Conservation (phyloP, 495 filamentous ascomycete species). For the Aspergillus cavernicola region DNA sequence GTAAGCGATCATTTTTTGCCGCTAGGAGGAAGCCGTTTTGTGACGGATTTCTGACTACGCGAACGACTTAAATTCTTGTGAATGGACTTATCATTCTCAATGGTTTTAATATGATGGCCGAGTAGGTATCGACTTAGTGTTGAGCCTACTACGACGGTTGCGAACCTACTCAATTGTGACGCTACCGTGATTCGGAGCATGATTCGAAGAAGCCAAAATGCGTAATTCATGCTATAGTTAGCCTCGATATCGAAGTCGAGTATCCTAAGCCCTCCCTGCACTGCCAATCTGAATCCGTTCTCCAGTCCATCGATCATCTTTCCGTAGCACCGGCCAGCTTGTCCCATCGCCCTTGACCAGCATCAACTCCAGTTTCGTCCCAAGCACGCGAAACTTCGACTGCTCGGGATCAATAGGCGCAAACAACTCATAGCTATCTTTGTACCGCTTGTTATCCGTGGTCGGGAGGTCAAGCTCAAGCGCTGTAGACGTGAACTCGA, state of each 20-base stretch:
- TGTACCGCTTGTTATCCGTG: conserved; percentile 79
- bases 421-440: conserved; percentile 69
- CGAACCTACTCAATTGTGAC: no score
- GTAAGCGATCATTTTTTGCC: no score
- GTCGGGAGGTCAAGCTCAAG: conserved; percentile 79
- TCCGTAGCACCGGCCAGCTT: conserved; percentile 87
- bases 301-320: conserved; percentile 72
- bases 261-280: conserved; percentile 59
- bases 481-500: conserved; percentile 58
- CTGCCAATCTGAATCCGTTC: conserved; percentile 80
- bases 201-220: no score
- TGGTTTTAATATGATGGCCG: no score
- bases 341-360: conserved; percentile 77
- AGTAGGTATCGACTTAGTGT: no score
- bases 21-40: no score
- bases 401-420: conserved; percentile 68
- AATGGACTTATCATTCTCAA: no score
- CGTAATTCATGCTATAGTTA: background rate
- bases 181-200: no score
- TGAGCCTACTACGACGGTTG: no score
- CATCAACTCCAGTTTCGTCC: conserved; percentile 90
- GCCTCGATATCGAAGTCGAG: conserved; percentile 9
- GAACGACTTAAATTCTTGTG: no score
- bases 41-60: no score
- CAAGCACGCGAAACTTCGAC: conserved; percentile 78